phyloP scores from a whole-genome alignment of 306 rosid species.

The Cucurbita argyrosperma region DNA sequence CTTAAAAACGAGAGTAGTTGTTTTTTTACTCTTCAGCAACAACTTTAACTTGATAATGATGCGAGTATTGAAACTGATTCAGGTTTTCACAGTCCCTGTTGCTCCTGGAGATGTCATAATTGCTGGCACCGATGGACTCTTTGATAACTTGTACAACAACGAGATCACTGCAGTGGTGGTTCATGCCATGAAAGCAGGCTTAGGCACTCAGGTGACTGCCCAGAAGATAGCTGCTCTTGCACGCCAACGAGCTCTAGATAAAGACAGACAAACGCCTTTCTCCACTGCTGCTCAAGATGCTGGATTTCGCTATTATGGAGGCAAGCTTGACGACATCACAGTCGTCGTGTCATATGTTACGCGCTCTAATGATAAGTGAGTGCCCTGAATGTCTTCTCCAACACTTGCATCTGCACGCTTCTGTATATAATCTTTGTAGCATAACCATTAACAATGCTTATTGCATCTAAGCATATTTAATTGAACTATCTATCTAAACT shows the following conservation, averaged over 20 bases:
- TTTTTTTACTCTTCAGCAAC: too few species aligned
- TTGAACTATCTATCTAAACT: neutral
- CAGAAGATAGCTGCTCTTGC: constrained; percentile 98
- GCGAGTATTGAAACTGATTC: constrained; percentile 8
- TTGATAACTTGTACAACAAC: constrained; percentile 77
- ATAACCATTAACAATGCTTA: neutral
- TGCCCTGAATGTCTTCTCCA: neutral
- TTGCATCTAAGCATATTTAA: neutral
- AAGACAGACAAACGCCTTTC: constrained; percentile 81
- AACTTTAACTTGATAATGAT: neutral
- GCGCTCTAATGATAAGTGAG: neutral
- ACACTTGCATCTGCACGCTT: neutral
- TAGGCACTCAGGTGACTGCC: constrained; percentile 77
- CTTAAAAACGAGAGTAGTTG: neutral
- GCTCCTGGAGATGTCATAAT: constrained; percentile 73
- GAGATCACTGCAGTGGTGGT: constrained; percentile 92
- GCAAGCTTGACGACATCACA: constrained; percentile 91
- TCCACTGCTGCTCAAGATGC: constrained; percentile 98
- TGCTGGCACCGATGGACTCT: constrained; percentile 90
- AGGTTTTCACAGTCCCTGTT: constrained; percentile 81
- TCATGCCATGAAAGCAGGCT: constrained; percentile 66
- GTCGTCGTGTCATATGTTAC: constrained; percentile 73
- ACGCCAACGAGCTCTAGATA: constrained; percentile 82
- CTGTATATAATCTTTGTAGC: neutral
- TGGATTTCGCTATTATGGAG: constrained; percentile 80